Evolutionary conservation across 371 early-diverging fungal genomes (phyloP).

Genomic region (Lichtheimia corymbifera): DNA sequence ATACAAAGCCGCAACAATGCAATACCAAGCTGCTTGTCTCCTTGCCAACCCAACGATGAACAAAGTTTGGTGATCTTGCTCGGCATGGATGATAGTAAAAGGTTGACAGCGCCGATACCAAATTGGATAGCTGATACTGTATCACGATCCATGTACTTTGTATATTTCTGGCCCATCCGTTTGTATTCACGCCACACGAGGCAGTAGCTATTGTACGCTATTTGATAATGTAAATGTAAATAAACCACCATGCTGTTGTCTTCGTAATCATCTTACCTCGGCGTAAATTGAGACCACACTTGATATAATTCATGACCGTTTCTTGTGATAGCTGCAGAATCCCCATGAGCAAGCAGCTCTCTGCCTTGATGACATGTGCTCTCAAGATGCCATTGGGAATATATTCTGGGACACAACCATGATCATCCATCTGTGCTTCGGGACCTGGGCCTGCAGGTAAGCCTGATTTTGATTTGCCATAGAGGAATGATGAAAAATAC

Average conservation of each 20-base stretch:
- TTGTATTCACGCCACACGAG: conserved; percentile 53
- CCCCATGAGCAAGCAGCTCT: conserved; percentile 57
- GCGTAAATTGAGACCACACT: conserved; percentile 62
- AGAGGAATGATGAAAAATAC: conserved; percentile 34
- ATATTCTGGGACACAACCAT: conserved; percentile 29
- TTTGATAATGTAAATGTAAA: not conserved
- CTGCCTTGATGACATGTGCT: conserved; percentile 61
- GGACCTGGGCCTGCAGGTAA: conserved; percentile 28
- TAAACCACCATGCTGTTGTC: not conserved
- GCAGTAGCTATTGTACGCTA: conserved; percentile 48
- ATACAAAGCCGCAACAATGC: conserved; percentile 55
- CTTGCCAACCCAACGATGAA: conserved; percentile 57
- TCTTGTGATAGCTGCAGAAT: conserved; percentile 59
- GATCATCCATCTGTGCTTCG: conserved; percentile 21
- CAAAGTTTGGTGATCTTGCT: conserved; percentile 58
- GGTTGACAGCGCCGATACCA: conserved; percentile 61
- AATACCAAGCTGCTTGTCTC: conserved; percentile 64
- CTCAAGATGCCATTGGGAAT: conserved; percentile 60
- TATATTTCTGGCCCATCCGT: conserved; percentile 46
- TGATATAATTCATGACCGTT: conserved; percentile 58
- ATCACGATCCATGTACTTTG: conserved; percentile 42
- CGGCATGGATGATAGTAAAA: conserved; percentile 59
- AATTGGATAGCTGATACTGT: conserved; percentile 51
- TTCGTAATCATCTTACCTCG: conserved; percentile 48
- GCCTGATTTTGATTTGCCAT: conserved; percentile 22